Conservation (phyloP, 75 land plant species). For the Chamaecyparis obtusa region DNA sequence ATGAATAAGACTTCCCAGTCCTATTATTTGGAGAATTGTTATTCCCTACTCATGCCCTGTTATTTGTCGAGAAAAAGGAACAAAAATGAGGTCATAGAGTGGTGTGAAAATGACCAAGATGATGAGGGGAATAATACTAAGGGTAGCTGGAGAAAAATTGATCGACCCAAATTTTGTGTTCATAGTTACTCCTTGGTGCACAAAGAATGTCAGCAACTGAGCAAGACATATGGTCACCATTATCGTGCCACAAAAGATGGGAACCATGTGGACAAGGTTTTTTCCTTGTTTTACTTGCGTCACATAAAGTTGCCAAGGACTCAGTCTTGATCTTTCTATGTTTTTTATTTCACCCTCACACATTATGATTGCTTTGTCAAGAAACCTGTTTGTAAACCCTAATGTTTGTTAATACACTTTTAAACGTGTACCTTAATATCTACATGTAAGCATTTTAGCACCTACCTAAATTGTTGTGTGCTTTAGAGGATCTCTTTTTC, state of each 20-base stretch:
- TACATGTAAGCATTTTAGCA: no score
- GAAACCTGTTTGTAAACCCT: not conserved
- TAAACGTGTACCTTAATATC: no score
- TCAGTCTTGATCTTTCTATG: no score
- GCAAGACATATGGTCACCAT: constrained; percentile 1
- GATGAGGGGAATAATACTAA: constrained; percentile 32
- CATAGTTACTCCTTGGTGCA: constrained; percentile 6
- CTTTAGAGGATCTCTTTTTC: not conserved
- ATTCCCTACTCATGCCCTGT: constrained; percentile 45
- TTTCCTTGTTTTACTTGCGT: constrained; percentile 2
- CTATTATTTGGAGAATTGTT: not conserved
- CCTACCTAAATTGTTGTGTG: not conserved
- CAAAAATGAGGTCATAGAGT: constrained; percentile 51
- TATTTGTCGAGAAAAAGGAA: constrained; percentile 45
- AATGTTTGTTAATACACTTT: no score
- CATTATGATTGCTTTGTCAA: constrained; percentile 22
- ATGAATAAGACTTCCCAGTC: not conserved
- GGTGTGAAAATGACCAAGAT: constrained; percentile 49
- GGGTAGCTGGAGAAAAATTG: not conserved
- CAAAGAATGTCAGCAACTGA: constrained; percentile 11
- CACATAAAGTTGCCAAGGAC: constrained; percentile 37
- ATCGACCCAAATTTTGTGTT: not conserved
- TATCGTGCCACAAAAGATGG: constrained; percentile 6
- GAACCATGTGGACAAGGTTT: constrained; percentile 11
- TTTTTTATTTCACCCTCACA: no score